Percentiles rank a stretch among this genome's conserved stretches.
These are phyloP conservation scores for Lyophyllum decastes DNA, from an alignment of 768 basidiomycete species.

Conservation along the genomic window DNA sequence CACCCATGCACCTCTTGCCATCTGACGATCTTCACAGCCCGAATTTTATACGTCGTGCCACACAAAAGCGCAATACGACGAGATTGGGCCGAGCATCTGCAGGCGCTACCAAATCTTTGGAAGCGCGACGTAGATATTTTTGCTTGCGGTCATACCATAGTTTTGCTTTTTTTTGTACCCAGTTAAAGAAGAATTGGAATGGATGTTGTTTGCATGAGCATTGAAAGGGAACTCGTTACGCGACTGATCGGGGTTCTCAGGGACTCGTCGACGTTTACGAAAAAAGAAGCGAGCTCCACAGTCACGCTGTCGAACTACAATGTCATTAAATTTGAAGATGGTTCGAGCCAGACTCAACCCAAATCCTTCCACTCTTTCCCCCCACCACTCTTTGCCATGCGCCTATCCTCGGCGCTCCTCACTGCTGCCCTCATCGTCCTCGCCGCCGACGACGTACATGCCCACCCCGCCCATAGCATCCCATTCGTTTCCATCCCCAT, in stretches of 20 bases:
- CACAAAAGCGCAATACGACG: conserved; percentile 93
- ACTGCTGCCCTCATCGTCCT: conserved; percentile 1
- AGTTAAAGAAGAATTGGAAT: too few relatives aligned
- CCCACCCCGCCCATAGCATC: conserved; percentile 4
- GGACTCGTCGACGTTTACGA: neutral
- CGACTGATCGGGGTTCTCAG: too few relatives aligned
- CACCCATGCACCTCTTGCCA: conserved; percentile 2
- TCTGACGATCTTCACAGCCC: conserved; percentile 50
- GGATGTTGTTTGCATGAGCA: too few relatives aligned
- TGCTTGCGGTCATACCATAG: neutral
- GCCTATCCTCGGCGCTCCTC: conserved; percentile 11
- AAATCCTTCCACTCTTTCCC: neutral
- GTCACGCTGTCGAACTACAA: neutral
- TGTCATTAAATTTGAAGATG: neutral
- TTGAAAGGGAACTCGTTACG: too few relatives aligned
- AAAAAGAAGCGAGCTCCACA: neutral
- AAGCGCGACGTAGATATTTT: conserved; percentile 58
- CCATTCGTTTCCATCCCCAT: conserved; percentile 23
- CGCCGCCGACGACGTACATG: neutral
- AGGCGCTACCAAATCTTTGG: conserved; percentile 93
- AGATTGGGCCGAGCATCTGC: conserved; percentile 90
- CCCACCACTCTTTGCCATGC: conserved; percentile 8
- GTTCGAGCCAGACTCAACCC: neutral
- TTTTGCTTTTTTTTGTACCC: too few relatives aligned
- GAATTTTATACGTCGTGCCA: conserved; percentile 96